Evolutionary conservation across 805 yeast genomes (phyloP), one percentile per base, ranked within the genome.

Genomic region (Monosporozyma servazzii): DNA sequence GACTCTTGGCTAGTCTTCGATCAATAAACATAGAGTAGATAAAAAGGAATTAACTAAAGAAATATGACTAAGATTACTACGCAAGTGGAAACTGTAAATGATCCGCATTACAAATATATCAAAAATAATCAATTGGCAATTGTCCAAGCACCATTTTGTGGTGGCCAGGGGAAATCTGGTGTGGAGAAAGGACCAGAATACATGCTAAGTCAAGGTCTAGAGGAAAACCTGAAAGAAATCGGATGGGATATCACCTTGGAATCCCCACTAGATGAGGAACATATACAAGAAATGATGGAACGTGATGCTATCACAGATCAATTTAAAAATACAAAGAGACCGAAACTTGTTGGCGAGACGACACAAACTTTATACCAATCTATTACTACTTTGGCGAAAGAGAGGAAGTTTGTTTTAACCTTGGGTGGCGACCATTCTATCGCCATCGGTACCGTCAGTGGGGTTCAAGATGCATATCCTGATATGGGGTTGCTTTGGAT

Each of bases 371-470:
- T 93, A 52, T 82, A 80, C 66, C 71, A 81, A 41, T 69, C 86
- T 2, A 88, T 85, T 47, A 68, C 70, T 50, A 61, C 68, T 7
- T 78, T 82, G 2, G 76, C 84, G 33, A 56, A 64, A 17, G 71
- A 73, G 20, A 72, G 71, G 20, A 71, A 74, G 15, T 74, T 93
- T 53, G 93, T 96, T 7, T 71, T 91, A 50, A 88, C 96, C 2
- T 67, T 91, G 49, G 99, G 99, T 48, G 99, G 99, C 50, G 99
- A 91, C 70, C 99, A 91, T 68, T 88, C 96, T 8, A 85, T 91
- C 57, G 98, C 96, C 48, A 88, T 91, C 61, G 96, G 95, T 48
- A 89, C 97, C 9, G 84, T 91, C 36, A 76, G 88, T 30, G 98
- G 95, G 2, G 86, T 90, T 31, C 75, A 88, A 55, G 80, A 79